A percentile compares a stretch with the other conserved stretches of the same genome.
These are phyloP conservation scores for Apophysomyces ossiformis DNA, from an alignment of 371 early-diverging fungal genomes.

Conservation along the genomic window DNA sequence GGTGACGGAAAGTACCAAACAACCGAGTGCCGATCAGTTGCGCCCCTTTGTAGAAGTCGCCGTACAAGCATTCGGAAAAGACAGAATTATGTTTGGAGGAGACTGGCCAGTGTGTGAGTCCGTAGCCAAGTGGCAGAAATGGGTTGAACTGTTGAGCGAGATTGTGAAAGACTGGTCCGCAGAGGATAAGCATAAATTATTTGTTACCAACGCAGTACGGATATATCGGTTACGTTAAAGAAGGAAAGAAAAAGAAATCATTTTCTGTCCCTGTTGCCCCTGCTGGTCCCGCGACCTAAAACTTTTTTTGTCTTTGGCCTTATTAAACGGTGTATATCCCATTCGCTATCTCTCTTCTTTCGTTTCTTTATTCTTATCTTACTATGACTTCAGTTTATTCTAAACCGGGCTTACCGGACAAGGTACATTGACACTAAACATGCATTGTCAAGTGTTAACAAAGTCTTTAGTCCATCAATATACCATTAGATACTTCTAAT, in stretches of 20 bases:
- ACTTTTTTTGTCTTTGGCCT: neutral
- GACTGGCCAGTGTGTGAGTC: constrained; percentile 47
- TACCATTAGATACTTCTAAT: neutral
- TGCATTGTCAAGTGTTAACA: neutral
- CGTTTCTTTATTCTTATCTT: neutral
- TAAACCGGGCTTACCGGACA: neutral
- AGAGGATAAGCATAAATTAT: constrained; percentile 39
- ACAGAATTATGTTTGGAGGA: constrained; percentile 50
- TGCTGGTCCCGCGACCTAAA: neutral
- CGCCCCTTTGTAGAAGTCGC: constrained; percentile 43
- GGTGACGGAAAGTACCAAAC: constrained; percentile 33
- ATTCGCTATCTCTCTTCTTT: neutral
- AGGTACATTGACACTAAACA: neutral
- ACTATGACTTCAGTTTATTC: constrained; percentile 1
- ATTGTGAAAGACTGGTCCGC: constrained; percentile 34
- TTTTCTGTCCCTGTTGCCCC: neutral
- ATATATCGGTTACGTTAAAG: constrained; percentile 16
- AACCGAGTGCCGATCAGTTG: constrained; percentile 24
- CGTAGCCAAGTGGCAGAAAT: constrained; percentile 31
- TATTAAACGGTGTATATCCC: no score
- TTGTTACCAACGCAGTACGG: constrained; percentile 41
- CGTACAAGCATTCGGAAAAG: constrained; percentile 41
- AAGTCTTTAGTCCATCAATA: neutral
- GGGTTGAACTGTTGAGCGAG: constrained; percentile 36
- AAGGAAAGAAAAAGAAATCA: no score